Evolutionary conservation across 2,329 filamentous ascomycete genomes (phyloP).

Genomic region (Beauveria sp.): DNA sequence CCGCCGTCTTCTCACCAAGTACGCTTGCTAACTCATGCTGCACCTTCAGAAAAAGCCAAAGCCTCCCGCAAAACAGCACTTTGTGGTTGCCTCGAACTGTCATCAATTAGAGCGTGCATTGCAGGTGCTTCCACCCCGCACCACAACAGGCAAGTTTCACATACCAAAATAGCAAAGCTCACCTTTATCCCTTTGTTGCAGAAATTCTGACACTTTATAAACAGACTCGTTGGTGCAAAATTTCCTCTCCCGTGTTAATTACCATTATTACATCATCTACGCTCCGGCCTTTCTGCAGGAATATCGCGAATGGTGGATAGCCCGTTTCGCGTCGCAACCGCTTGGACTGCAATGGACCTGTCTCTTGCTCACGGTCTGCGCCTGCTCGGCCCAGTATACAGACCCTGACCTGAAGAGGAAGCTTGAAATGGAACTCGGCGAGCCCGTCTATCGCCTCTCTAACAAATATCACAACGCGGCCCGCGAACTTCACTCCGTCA

Average conservation of each 20-base stretch:
- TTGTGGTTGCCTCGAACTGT: conserved; percentile 16
- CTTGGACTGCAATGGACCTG: conserved; percentile 31
- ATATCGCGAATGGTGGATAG: conserved; percentile 29
- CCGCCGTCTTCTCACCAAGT: background rate
- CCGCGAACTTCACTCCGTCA: conserved; percentile 24
- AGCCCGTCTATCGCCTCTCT: conserved; percentile 21
- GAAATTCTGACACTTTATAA: background rate
- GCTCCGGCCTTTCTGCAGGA: conserved; percentile 28
- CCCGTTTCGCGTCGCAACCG: conserved; percentile 22
- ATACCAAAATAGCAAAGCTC: background rate
- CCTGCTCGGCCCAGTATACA: conserved; percentile 29
- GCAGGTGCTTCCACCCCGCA: conserved; percentile 24
- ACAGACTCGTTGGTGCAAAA: conserved; percentile 31
- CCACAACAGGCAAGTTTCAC: conserved; percentile 25
- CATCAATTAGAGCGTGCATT: conserved; percentile 26
- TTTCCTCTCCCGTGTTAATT: conserved; percentile 31
- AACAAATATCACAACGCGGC: conserved; percentile 27
- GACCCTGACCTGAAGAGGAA: conserved; percentile 22
- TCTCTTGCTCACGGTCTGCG: conserved; percentile 30
- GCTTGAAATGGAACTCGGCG: conserved; percentile 24
- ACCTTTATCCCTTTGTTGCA: background rate
- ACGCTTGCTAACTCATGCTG: background rate
- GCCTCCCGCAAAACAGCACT: conserved; percentile 15
- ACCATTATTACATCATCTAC: conserved; percentile 32
- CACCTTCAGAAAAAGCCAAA: conserved; percentile 15